phyloP scores from a whole-genome alignment of 2,329 filamentous ascomycete genomes.

The Cadophora gregata region DNA sequence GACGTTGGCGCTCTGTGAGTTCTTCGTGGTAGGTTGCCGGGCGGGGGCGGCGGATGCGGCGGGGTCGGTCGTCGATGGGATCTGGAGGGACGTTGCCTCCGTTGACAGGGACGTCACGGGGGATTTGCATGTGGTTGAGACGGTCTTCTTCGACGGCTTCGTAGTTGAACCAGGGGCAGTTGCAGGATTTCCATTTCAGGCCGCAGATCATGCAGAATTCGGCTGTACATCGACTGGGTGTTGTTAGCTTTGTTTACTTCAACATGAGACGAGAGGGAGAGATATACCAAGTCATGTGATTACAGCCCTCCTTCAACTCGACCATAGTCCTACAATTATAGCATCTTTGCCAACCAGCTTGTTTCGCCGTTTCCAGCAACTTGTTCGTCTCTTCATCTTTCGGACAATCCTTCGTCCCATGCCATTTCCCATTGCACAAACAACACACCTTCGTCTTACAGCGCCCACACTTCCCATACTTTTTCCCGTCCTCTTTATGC shows the following conservation, averaged over 20 bases:
- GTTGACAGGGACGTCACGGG: conserved; percentile 35
- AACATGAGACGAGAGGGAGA: neutral
- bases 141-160: conserved; percentile 59
- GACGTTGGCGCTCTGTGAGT: conserved; percentile 46
- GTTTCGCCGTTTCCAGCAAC: conserved; percentile 68
- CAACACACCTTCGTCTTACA: conserved; percentile 80
- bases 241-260: conserved; percentile 21
- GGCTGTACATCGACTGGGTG: conserved; percentile 72
- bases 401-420: conserved; percentile 72
- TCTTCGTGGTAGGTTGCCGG: conserved; percentile 46
- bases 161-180: conserved; percentile 81
- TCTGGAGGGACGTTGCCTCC: neutral
- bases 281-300: conserved; percentile 86
- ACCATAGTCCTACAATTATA: conserved; percentile 76
- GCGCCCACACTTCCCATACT: conserved; percentile 70
- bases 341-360: conserved; percentile 77
- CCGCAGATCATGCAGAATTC: conserved; percentile 91
- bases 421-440: conserved; percentile 76
- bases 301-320: conserved; percentile 81
- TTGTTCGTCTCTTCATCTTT: conserved; percentile 69
- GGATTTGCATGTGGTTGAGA: conserved; percentile 58
- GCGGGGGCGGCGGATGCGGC: conserved; percentile 43
- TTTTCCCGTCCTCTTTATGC: conserved; percentile 62
- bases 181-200: conserved; percentile 80
- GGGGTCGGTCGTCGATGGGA: conserved; percentile 43